Evolutionary conservation across 768 basidiomycete genomes (phyloP), one percentile per base, ranked within the genome.

Genomic region (Hortiboletus flavorubellus): DNA sequence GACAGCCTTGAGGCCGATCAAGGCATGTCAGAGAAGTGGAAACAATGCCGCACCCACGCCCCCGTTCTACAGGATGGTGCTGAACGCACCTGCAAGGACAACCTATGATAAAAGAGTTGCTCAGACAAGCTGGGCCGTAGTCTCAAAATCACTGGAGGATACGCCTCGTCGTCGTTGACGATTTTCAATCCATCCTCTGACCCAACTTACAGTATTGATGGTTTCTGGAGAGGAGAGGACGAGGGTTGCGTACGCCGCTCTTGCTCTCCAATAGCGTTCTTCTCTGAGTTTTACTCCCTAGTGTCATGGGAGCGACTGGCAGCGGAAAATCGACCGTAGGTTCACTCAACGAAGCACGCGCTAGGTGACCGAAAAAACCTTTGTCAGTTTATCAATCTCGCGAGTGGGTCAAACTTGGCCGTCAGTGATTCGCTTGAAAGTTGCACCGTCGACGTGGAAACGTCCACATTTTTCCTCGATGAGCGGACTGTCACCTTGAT

Each of bases 401-500:
- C 64, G 16, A 61, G 55, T 3, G 64, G 62, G 34, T 66, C 64
- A 16, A 51, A 14, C 39, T 15, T 64, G 37, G 44, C 49, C 18
- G 65, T 67, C 49, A 67, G 65, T 14, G 51, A 67, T 26, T 67
- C 64, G 14, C 65, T 65, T 12, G 65, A 64, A 42, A 67, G 64
- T 23, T 65, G 64, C 38, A 65, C 64, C 31, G n/a, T 58, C 44
- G 59, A 67, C 14, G 65, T 67, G 12, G 57, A 58, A 39, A 68
- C 78, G 0, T 56, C 71, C 9, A 68, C 77, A 0, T 80, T 83
- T 60, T 58, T 68, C 26, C 62, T 81, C 11, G 75, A 78, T 39
- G 78, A 75, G 3, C 67, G 66, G 10, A 62, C 51, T 15, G 71
- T 84, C 35, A 76, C 69, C 0, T 63, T 85, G 16, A 76, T 85